Conservation (phyloP, 176 grass and related monocot species). For the Eragrostis curvula region DNA sequence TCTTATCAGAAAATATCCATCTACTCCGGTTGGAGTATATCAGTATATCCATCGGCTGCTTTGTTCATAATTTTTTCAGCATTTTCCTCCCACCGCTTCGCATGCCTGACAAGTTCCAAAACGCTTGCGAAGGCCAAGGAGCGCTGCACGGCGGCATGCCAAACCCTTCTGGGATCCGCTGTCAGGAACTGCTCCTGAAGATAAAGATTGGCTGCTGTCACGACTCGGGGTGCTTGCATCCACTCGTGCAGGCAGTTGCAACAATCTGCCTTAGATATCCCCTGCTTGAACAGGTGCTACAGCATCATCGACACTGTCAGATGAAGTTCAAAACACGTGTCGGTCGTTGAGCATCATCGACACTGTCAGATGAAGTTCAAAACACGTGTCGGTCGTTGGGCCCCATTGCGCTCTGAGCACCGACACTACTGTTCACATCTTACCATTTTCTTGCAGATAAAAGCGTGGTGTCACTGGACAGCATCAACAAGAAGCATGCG, state of each 20-base stretch:
- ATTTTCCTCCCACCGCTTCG: background rate
- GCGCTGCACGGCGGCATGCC: background rate
- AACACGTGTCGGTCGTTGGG: constrained; percentile 4
- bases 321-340: too few species aligned
- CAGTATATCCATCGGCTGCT: background rate
- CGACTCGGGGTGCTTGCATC: background rate
- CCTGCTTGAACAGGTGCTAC: background rate
- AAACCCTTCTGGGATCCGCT: background rate
- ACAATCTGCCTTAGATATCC: background rate
- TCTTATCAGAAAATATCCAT: background rate
- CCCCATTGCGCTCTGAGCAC: background rate
- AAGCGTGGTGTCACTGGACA: too few species aligned
- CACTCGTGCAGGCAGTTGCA: background rate
- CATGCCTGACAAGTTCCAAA: background rate
- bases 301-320: background rate
- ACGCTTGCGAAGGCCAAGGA: background rate
- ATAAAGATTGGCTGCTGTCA: background rate
- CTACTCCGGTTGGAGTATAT: too few species aligned
- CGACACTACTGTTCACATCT: background rate
- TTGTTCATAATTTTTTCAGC: background rate
- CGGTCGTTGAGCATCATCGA: too few species aligned
- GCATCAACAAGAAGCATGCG: background rate
- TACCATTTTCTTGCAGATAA: background rate
- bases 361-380: background rate
- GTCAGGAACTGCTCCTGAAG: background rate